Percentiles rank a stretch among this genome's conserved stretches.
Evolutionary conservation across 495 filamentous ascomycete genomes (phyloP).

Genomic region (Penicillium taxi): DNA sequence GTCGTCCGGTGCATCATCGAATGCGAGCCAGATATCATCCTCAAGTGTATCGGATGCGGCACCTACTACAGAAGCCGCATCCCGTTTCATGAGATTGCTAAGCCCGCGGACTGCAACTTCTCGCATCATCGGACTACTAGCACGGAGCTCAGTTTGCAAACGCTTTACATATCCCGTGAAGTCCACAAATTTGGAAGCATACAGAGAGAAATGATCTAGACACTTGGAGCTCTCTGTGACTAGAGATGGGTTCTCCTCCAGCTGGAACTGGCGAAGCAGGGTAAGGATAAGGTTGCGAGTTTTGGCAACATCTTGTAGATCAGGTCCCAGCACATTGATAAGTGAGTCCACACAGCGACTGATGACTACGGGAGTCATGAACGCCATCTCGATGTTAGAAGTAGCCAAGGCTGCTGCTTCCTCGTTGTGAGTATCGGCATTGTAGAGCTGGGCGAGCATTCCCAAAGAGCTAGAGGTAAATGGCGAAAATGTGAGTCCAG

Average conservation of each 20-base stretch:
- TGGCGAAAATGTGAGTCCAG: slow-evolving; percentile 82
- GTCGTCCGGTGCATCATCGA: slow-evolving; percentile 69
- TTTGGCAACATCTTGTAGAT: slow-evolving; percentile 89
- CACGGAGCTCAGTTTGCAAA: slow-evolving; percentile 68
- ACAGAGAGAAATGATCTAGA: slow-evolving; percentile 84
- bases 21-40: slow-evolving; percentile 82
- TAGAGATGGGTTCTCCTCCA: slow-evolving; percentile 66
- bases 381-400: slow-evolving; percentile 80
- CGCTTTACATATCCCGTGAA: slow-evolving; percentile 74
- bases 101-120: slow-evolving; percentile 81
- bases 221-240: slow-evolving; percentile 73
- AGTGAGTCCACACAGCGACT: slow-evolving; percentile 86
- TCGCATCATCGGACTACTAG: slow-evolving; percentile 55
- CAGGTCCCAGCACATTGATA: slow-evolving; percentile 92
- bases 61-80: slow-evolving; percentile 69
- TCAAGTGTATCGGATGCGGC: slow-evolving; percentile 71
- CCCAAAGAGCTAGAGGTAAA: slow-evolving; percentile 87
- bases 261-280: slow-evolving; percentile 72
- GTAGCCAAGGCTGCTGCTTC: slow-evolving; percentile 69
- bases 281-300: slow-evolving; percentile 84
- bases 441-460: slow-evolving; percentile 87
- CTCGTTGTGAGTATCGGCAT: slow-evolving; percentile 80
- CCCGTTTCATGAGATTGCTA: slow-evolving; percentile 89
- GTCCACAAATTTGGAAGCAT: slow-evolving; percentile 79
- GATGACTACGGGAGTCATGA: slow-evolving; percentile 72